Conservation (phyloP, 345 rosid genomes). For the Pistacia atlantica region DNA sequence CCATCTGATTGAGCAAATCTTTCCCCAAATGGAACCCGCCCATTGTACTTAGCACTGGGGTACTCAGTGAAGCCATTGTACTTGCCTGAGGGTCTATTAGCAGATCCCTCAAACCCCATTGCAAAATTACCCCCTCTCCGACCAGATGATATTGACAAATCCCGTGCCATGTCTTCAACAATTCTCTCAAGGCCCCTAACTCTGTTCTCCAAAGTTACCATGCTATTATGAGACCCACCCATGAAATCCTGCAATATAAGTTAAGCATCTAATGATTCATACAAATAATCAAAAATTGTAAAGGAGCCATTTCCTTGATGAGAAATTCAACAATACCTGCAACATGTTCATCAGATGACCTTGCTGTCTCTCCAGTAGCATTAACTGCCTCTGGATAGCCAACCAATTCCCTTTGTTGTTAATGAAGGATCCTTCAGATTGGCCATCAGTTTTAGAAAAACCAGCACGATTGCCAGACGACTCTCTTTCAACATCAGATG, state of each 20-base stretch:
- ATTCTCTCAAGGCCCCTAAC: conserved; percentile 97
- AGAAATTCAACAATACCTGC: conserved; percentile 57
- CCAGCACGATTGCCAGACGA: conserved; percentile 52
- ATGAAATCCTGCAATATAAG: conserved; percentile 74
- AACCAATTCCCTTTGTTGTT: conserved; percentile 88
- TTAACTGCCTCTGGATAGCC: conserved; percentile 94
- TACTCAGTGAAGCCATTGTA: conserved; percentile 75
- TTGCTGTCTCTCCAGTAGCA: conserved; percentile 94
- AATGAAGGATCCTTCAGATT: conserved; percentile 71
- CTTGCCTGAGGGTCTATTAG: conserved; percentile 59
- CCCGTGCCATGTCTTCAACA: conserved; percentile 92
- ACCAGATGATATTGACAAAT: conserved; percentile 83
- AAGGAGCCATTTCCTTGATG: conserved; percentile 15
- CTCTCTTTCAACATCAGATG: conserved; percentile 60
- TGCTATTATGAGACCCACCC: conserved; percentile 98
- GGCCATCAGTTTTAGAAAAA: conserved; percentile 63
- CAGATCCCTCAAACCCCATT: conserved; percentile 66
- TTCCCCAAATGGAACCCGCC: conserved; percentile 72
- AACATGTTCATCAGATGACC: conserved; percentile 90
- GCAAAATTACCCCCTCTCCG: conserved; percentile 64
- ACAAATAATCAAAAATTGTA: conserved; percentile 28
- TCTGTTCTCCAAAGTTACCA: conserved; percentile 88
- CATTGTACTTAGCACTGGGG: conserved; percentile 59
- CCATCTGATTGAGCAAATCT: conserved; percentile 77
- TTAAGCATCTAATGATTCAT: conserved; percentile 24